Evolutionary conservation across 2,329 filamentous ascomycete genomes (phyloP), one percentile per base, ranked within the genome.

Genomic region (Pseudogymnoascus sp.): DNA sequence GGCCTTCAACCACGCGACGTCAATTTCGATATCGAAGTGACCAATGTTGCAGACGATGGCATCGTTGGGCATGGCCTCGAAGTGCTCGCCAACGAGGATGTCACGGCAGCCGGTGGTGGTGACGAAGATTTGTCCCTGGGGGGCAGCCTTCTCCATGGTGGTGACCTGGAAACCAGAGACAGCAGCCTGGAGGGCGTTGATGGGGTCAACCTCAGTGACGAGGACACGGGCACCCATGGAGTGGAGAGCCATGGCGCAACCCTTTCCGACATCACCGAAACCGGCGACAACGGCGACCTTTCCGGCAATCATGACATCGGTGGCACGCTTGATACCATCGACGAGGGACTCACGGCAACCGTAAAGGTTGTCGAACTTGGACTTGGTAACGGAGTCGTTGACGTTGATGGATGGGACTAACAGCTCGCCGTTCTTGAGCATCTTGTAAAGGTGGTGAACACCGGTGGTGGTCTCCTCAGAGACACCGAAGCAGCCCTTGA

Each of bases 1-100:
- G 81, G 88, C 88, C 90, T 98, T 98, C 80, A 99, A 85, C 95
- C 95, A 99, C 71, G 95, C 95, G 81, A 99, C 95, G 79, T 99
- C 95, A 75, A 99, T 99, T 85, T 99, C 95, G 75, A 97, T 96
- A 79, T 99, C 93, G 81, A 99, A 99, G 85, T 99, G 93, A 78
- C 93, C 93, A 82, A 99, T 99, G 87, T 99, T 99, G 92, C 93
- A 98, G 73, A 98, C 93, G 75, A 99, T 98, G 79, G 93, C 93
- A 75, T 99, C 93, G 82, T 98, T 96, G 77, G 84, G 85, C 93
- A 99, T 99, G 73, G 80, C 85, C 84, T 96, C 88, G 79, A 99
- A 98, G 87, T 99, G 93, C 76, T 83, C 81, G 77, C 89, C 92
- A 73, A 89, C 88, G 70, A 99, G 87, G 77, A 99, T 98, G 80